These are phyloP conservation scores for Phylloporus sp. DNA, from an alignment of 768 basidiomycete genomes.

Conservation along the genomic window DNA sequence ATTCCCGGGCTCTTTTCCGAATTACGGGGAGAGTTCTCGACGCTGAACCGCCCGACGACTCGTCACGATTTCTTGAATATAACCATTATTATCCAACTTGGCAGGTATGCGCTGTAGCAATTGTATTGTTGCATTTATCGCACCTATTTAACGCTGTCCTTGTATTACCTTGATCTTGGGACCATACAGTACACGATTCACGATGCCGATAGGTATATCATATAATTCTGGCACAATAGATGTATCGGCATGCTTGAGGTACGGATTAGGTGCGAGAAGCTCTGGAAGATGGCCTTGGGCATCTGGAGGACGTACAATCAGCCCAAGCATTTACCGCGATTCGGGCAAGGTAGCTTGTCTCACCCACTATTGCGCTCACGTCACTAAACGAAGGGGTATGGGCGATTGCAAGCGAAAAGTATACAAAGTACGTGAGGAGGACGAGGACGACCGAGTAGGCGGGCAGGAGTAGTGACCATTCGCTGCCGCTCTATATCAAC, in stretches of 20 bases:
- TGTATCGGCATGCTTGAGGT: slow-evolving; percentile 43
- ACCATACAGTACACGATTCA: slow-evolving; percentile 68
- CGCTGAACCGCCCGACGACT: background rate
- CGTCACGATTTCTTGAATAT: slow-evolving; percentile 14
- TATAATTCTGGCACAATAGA: slow-evolving; percentile 60
- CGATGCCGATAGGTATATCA: slow-evolving; percentile 77
- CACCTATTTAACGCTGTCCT: slow-evolving; percentile 17
- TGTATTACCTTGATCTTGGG: slow-evolving; percentile 19
- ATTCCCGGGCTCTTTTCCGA: slow-evolving; percentile 13
- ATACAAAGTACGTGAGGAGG: slow-evolving; percentile 71
- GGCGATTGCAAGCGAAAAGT: slow-evolving; percentile 69
- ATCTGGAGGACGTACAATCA: slow-evolving; percentile 40
- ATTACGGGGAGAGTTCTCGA: background rate
- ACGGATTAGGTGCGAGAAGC: slow-evolving; percentile 35
- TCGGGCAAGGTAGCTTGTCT: slow-evolving; percentile 14
- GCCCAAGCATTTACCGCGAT: slow-evolving; percentile 6
- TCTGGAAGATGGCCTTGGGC: slow-evolving; percentile 49
- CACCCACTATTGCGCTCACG: slow-evolving; percentile 64
- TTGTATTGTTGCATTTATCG: slow-evolving; percentile 8
- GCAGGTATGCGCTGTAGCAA: background rate
- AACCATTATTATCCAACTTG: slow-evolving; percentile 12
- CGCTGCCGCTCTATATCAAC: slow-evolving; percentile 43
- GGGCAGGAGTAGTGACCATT: slow-evolving; percentile 82
- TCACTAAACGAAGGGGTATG: slow-evolving; percentile 68
- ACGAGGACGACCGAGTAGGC: slow-evolving; percentile 68